Percentiles rank a stretch among this genome's conserved stretches.
These are phyloP conservation scores for Collybia sp. DNA, from an alignment of 768 basidiomycete species.

Conservation along the genomic window DNA sequence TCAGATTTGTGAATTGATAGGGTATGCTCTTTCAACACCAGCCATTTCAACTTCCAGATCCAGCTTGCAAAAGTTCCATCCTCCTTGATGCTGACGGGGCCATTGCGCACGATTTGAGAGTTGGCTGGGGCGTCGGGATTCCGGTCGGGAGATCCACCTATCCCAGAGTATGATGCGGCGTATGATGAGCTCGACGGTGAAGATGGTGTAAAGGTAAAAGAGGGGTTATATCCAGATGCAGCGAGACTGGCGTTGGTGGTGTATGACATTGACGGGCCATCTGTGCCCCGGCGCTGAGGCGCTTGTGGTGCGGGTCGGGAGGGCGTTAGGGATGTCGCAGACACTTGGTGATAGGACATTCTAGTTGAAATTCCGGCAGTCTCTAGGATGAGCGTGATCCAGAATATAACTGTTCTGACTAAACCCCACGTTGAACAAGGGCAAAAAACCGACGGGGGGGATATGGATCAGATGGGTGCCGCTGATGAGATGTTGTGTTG, in stretches of 20 bases:
- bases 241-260: slow-evolving; percentile 37
- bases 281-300: slow-evolving; percentile 45
- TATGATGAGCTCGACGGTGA: slow-evolving; percentile 59
- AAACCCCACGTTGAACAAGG: no score
- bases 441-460: no score
- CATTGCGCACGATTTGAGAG: slow-evolving; percentile 57
- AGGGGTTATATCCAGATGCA: slow-evolving; percentile 54
- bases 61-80: slow-evolving; percentile 83
- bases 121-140: slow-evolving; percentile 27
- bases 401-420: no score
- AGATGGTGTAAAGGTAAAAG: slow-evolving; percentile 48
- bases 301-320: slow-evolving; percentile 75
- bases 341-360: slow-evolving; percentile 35
- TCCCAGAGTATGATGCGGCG: slow-evolving; percentile 67
- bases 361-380: not conserved
- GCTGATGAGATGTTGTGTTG: no score
- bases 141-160: slow-evolving; percentile 74
- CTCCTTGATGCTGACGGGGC: slow-evolving; percentile 87
- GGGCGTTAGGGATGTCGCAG: slow-evolving; percentile 62
- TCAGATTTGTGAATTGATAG: slow-evolving; percentile 89
- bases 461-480: no score
- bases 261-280: slow-evolving; percentile 27
- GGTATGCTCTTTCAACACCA: slow-evolving; percentile 77
- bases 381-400: no score
- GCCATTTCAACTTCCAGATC: slow-evolving; percentile 89